Evolutionary conservation across 176 grass and related monocot genomes (phyloP).

Genomic region (Miscanthus lutarioriparius): DNA sequence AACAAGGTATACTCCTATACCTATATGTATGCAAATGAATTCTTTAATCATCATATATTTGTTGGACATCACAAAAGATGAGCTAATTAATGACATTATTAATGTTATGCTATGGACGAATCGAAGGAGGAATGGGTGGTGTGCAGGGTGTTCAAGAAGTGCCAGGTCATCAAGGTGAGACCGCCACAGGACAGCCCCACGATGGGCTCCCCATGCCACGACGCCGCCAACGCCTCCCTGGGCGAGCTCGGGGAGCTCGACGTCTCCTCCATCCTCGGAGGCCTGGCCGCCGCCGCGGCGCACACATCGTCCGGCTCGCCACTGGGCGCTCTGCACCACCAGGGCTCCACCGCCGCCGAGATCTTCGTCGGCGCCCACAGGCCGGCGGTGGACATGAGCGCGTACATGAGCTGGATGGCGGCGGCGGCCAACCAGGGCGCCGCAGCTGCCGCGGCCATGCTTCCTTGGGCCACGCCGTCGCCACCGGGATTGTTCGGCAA

Average conservation of each 20-base stretch:
- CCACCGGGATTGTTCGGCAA: slow-evolving; percentile 36
- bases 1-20: slow-evolving; percentile 47
- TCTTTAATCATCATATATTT: background rate
- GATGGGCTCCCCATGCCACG: slow-evolving; percentile 57
- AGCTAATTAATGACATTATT: background rate
- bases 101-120: background rate
- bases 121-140: slow-evolving; percentile 81
- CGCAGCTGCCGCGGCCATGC: slow-evolving; percentile 27
- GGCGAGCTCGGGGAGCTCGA: slow-evolving; percentile 73
- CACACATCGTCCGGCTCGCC: background rate
- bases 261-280: slow-evolving; percentile 61
- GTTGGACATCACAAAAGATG: background rate
- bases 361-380: slow-evolving; percentile 36
- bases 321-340: slow-evolving; percentile 9
- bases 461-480: slow-evolving; percentile 46
- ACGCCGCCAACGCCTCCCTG: slow-evolving; percentile 37
- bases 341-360: slow-evolving; percentile 15
- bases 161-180: slow-evolving; percentile 47
- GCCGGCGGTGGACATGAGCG: slow-evolving; percentile 51
- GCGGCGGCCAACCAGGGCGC: slow-evolving; percentile 50
- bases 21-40: background rate
- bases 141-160: slow-evolving; percentile 85
- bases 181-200: slow-evolving; percentile 30
- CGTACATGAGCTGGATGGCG: slow-evolving; percentile 75
- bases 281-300: too few species aligned